These are phyloP conservation scores for Wallacemonas sp. DNA, from an alignment of 208 protist genomes.

Conservation along the genomic window DNA sequence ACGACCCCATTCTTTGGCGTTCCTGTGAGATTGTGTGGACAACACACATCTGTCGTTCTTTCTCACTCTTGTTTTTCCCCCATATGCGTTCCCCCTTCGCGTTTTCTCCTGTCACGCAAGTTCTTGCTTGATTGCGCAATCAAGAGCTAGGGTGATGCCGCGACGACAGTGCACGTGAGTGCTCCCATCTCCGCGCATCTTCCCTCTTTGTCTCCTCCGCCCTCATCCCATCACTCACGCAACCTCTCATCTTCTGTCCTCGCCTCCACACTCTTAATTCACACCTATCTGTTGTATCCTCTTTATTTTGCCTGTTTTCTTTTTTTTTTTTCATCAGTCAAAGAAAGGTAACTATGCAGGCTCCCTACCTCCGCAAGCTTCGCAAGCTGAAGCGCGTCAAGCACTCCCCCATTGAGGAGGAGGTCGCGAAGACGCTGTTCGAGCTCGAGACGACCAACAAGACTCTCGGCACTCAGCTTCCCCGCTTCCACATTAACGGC, in stretches of 20 bases:
- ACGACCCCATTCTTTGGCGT: too few relatives aligned
- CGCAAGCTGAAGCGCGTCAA: constrained; percentile 63
- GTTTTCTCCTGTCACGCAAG: not conserved
- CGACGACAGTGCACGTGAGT: too few relatives aligned
- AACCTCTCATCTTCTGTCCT: too few relatives aligned
- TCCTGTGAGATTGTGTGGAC: too few relatives aligned
- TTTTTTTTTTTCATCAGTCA: constrained; percentile 10
- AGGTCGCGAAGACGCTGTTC: constrained; percentile 93
- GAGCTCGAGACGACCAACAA: constrained; percentile 94
- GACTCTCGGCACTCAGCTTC: constrained; percentile 93
- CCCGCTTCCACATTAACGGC: constrained; percentile 94
- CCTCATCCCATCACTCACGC: too few relatives aligned
- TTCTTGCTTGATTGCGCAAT: too few relatives aligned
- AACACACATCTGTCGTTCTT: too few relatives aligned
- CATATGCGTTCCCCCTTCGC: not conserved
- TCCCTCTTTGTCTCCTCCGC: too few relatives aligned
- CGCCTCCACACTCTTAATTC: too few relatives aligned
- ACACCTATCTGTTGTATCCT: not conserved
- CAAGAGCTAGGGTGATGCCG: too few relatives aligned
- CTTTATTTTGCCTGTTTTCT: not conserved
- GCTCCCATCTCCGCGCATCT: too few relatives aligned
- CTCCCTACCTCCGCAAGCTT: constrained; percentile 69
- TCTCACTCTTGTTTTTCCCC: too few relatives aligned
- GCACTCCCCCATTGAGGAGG: constrained; percentile 71
- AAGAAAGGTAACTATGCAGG: constrained; percentile 18